Evolutionary conservation across 1,284 basidiomycete species (phyloP).

Genomic region (Cryptococcus wingfieldii): DNA sequence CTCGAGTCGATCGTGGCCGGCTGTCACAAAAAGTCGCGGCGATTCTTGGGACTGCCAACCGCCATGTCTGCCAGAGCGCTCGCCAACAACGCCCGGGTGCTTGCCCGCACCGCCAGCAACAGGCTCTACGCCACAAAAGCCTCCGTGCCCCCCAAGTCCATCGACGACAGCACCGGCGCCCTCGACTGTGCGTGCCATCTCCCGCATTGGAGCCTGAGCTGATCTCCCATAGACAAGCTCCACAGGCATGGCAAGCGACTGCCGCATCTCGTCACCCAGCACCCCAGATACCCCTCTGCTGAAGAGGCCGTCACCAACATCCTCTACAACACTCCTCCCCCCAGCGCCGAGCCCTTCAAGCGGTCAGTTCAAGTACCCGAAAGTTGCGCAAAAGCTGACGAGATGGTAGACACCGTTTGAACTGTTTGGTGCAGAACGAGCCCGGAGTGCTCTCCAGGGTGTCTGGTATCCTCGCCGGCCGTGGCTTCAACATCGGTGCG

Average conservation of each 20-base stretch:
- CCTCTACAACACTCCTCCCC: constrained; percentile 91
- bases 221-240: constrained; percentile 43
- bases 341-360: constrained; percentile 88
- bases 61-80: constrained; percentile 20
- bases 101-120: constrained; percentile 7
- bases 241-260: constrained; percentile 37
- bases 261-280: constrained; percentile 37
- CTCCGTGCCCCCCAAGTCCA: constrained; percentile 50
- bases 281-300: constrained; percentile 56
- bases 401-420: constrained; percentile 74
- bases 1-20: not conserved
- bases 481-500: constrained; percentile 88
- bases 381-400: not conserved
- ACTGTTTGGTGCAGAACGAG: constrained; percentile 99
- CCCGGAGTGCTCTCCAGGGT: constrained; percentile 97
- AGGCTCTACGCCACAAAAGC: constrained; percentile 21
- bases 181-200: constrained; percentile 78
- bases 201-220: constrained; percentile 4
- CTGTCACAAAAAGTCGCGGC: no score
- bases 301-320: constrained; percentile 95
- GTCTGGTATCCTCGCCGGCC: constrained; percentile 91
- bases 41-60: not conserved
- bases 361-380: constrained; percentile 56
- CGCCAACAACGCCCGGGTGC: constrained; percentile 10
- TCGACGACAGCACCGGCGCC: constrained; percentile 88